Percentiles rank a stretch among this genome's conserved stretches.
Conservation (phyloP, 2,329 filamentous ascomycete species). For the Phaeosphaeriaceae sp. region DNA sequence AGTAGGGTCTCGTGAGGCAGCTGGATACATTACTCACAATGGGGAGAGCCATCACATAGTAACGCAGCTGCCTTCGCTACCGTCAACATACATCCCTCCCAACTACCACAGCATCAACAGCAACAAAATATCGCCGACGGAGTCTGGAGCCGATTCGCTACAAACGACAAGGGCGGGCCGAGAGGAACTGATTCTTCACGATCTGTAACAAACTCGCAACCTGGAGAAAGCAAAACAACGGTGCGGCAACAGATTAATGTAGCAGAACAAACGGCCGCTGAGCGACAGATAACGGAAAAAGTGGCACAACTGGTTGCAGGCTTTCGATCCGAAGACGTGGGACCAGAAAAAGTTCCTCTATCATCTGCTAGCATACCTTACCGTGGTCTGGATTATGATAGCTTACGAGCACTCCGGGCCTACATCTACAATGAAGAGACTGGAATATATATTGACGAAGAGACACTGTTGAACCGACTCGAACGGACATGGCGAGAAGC, state of each 20-base stretch:
- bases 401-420: conserved; percentile 35
- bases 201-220: conserved; percentile 15
- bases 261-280: conserved; percentile 29
- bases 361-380: conserved; percentile 28
- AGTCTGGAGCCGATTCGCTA: conserved; percentile 29
- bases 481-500: conserved; percentile 41
- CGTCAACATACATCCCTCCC: conserved; percentile 2
- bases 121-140: conserved; percentile 28
- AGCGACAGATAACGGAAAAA: conserved; percentile 35
- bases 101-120: conserved; percentile 17
- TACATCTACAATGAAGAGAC: conserved; percentile 40
- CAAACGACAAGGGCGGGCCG: conserved; percentile 19
- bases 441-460: conserved; percentile 33
- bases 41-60: conserved; percentile 2
- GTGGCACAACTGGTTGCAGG: conserved; percentile 37
- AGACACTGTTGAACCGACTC: conserved; percentile 35
- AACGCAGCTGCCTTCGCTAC: conserved; percentile 11
- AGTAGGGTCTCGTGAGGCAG: conserved; percentile 23
- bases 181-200: conserved; percentile 21
- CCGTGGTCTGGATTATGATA: conserved; percentile 39
- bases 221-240: conserved; percentile 19
- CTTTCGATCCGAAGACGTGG: conserved; percentile 31
- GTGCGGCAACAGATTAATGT: conserved; percentile 28
- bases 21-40: conserved; percentile 18
- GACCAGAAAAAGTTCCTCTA: conserved; percentile 27